phyloP scores from a whole-genome alignment of 1,139 yeast species.

The Debaryomycetaceae sp. region DNA sequence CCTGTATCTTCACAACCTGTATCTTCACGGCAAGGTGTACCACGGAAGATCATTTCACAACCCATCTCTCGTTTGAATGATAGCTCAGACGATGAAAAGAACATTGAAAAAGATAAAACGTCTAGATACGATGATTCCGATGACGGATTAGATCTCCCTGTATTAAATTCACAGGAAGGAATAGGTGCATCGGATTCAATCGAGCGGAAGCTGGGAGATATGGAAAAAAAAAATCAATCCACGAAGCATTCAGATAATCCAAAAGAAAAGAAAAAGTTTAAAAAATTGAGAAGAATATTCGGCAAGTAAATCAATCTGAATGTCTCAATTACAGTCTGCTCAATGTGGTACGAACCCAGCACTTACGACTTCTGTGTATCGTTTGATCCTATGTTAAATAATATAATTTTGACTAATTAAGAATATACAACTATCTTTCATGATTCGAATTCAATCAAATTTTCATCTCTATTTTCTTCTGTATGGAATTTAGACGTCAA shows the following conservation, averaged over 20 bases:
- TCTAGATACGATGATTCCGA: slow-evolving; percentile 33
- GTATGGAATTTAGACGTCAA: slow-evolving; percentile 11
- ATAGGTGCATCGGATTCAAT: slow-evolving; percentile 15
- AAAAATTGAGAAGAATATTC: slow-evolving; percentile 59
- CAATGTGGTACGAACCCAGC: not conserved
- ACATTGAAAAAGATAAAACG: not conserved
- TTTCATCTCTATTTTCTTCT: slow-evolving; percentile 8
- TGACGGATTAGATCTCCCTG: slow-evolving; percentile 12
- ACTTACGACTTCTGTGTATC: not conserved
- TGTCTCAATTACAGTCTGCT: not conserved
- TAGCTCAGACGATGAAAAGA: not conserved
- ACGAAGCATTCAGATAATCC: slow-evolving; percentile 5
- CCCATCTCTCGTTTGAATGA: not conserved
- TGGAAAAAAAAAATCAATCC: not conserved
- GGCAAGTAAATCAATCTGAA: slow-evolving; percentile 30
- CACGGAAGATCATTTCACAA: no score
- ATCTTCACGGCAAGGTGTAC: no score
- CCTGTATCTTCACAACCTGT: no score
- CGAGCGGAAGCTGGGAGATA: not conserved
- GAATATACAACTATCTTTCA: slow-evolving; percentile 2
- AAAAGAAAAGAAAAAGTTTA: slow-evolving; percentile 48
- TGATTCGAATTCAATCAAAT: slow-evolving; percentile 28
- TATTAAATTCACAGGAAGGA: slow-evolving; percentile 2
- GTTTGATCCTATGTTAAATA: not conserved
- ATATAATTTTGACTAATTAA: not conserved